Evolutionary conservation across 805 yeast genomes (phyloP).

Genomic region (Sugiyamaella lignohabitans): DNA sequence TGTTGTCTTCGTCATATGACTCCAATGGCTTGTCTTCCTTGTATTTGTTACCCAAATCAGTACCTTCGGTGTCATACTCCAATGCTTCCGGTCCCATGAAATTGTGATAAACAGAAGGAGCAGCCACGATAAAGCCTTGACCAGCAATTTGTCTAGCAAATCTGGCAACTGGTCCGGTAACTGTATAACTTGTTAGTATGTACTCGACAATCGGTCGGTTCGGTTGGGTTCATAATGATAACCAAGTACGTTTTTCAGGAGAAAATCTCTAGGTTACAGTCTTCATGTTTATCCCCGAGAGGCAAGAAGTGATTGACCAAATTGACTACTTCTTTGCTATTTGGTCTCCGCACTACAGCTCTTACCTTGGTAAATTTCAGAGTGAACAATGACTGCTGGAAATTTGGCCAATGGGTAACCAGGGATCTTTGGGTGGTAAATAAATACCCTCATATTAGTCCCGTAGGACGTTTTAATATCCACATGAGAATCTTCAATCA

Average conservation of each 20-base stretch:
- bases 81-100: constrained; percentile 58
- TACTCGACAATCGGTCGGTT: neutral
- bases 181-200: constrained; percentile 4
- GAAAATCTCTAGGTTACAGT: neutral
- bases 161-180: constrained; percentile 69
- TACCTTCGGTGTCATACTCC: constrained; percentile 64
- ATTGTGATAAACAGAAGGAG: constrained; percentile 75
- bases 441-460: constrained; percentile 59
- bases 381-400: constrained; percentile 73
- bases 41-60: constrained; percentile 64
- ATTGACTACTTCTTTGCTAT: too few relatives aligned
- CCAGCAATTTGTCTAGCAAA: constrained; percentile 75
- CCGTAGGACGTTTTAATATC: constrained; percentile 63
- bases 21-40: constrained; percentile 60
- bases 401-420: constrained; percentile 73
- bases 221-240: neutral
- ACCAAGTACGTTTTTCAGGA: neutral
- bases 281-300: too few relatives aligned
- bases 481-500: constrained; percentile 56
- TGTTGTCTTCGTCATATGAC: constrained; percentile 72
- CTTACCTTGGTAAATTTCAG: constrained; percentile 67
- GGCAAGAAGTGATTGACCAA: too few relatives aligned
- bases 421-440: constrained; percentile 60
- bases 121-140: constrained; percentile 72
- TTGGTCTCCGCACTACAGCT: too few relatives aligned